Percentiles rank a stretch among this genome's conserved stretches.
phyloP scores from a whole-genome alignment of 331 rosid genomes.

The Malus hybrid region DNA sequence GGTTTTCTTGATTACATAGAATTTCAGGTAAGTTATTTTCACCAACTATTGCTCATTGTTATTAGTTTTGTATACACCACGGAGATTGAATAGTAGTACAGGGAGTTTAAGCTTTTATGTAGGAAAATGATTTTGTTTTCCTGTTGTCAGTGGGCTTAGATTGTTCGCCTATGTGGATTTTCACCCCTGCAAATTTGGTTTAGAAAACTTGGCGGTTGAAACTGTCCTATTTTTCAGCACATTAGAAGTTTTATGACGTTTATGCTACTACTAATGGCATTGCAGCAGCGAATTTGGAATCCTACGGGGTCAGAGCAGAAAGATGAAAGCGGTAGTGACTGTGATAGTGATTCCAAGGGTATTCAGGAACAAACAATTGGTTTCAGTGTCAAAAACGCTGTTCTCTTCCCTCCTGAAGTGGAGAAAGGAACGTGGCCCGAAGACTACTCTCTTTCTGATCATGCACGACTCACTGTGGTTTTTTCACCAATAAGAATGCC shows the following conservation, averaged over 20 bases:
- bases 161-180: neutral
- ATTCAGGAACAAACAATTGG: slow-evolving; percentile 60
- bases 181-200: neutral
- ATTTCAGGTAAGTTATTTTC: slow-evolving; percentile 52
- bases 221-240: neutral
- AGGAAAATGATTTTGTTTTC: neutral
- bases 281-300: slow-evolving; percentile 84
- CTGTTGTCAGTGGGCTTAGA: neutral
- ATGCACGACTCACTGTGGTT: slow-evolving; percentile 84
- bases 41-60: neutral
- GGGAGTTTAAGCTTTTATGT: neutral
- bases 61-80: neutral
- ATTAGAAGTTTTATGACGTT: neutral
- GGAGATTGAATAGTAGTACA: neutral
- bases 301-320: slow-evolving; percentile 37
- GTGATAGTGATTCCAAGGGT: slow-evolving; percentile 24
- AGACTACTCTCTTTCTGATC: slow-evolving; percentile 85
- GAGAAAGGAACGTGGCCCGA: slow-evolving; percentile 97
- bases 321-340: slow-evolving; percentile 28
- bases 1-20: slow-evolving; percentile 62
- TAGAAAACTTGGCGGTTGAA: neutral
- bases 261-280: slow-evolving; percentile 8
- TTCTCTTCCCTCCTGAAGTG: slow-evolving; percentile 80
- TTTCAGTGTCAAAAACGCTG: slow-evolving; percentile 75
- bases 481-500: slow-evolving; percentile 86